A percentile compares a stretch with the other conserved stretches of the same genome.
Evolutionary conservation across 2,329 filamentous ascomycete genomes (phyloP).

Genomic region (Shiraia bambusicola): DNA sequence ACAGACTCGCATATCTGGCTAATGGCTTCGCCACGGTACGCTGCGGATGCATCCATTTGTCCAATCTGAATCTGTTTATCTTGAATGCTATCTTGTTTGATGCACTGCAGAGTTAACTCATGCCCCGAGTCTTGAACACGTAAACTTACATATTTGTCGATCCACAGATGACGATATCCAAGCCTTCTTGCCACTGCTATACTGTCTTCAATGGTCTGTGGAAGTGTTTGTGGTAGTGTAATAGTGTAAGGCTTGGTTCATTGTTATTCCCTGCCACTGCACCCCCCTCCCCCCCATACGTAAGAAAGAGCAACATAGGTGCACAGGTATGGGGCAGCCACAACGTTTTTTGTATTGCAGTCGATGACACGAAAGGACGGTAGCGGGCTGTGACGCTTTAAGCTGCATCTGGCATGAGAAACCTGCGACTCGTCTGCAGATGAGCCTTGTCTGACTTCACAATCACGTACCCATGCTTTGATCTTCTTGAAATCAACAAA

Average conservation of each 20-base stretch:
- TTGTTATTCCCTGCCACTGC: no score
- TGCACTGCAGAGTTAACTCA: background rate
- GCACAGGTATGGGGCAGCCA: constrained; percentile 1
- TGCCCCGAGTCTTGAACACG: background rate
- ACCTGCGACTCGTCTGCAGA: background rate
- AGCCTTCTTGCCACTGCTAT: background rate
- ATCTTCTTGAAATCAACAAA: no score
- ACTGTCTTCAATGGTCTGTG: constrained; percentile 1
- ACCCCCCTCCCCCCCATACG: constrained; percentile 6
- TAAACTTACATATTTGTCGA: background rate
- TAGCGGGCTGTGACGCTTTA: background rate
- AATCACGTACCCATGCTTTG: no score
- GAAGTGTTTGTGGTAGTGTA: background rate
- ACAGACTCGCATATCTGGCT: background rate
- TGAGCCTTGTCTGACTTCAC: background rate
- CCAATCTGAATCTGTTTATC: background rate
- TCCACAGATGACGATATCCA: background rate
- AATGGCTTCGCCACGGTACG: background rate
- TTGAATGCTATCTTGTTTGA: background rate
- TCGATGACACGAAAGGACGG: background rate
- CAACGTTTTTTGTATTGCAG: background rate
- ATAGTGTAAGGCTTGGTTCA: background rate
- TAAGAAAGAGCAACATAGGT: constrained; percentile 7
- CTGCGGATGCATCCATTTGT: background rate
- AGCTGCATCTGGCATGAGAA: background rate